Percentiles rank a stretch among this genome's conserved stretches.
phyloP scores from a whole-genome alignment of 1,284 basidiomycete species.

The Mycocalia duriaeana region DNA sequence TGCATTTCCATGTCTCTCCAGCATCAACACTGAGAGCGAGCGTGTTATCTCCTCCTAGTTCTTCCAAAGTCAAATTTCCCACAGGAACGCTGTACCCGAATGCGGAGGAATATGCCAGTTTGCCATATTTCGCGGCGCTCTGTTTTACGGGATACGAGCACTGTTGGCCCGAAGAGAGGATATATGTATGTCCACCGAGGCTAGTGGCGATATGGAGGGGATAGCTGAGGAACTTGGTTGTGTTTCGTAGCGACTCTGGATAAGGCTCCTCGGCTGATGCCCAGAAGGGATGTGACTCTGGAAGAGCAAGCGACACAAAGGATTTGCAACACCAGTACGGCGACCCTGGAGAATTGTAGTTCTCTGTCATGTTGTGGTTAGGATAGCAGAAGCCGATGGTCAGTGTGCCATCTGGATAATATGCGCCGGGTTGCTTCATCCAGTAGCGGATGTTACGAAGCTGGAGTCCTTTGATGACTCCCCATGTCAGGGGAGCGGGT shows the following conservation, averaged over 20 bases:
- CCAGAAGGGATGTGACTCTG: conserved; percentile 71
- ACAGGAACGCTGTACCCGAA: conserved; percentile 76
- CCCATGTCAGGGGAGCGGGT: conserved; percentile 69
- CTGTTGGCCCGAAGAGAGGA: conserved; percentile 74
- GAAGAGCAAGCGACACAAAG: conserved; percentile 64
- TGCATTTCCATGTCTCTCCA: conserved; percentile 68
- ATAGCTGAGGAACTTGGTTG: conserved; percentile 47
- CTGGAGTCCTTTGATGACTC: conserved; percentile 68
- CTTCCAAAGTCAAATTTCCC: conserved; percentile 64
- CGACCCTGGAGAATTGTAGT: conserved; percentile 79
- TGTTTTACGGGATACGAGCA: conserved; percentile 78
- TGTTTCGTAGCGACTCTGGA: conserved; percentile 41
- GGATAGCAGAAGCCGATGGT: conserved; percentile 74
- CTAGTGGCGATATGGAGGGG: conserved; percentile 68
- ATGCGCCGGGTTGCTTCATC: conserved; percentile 57
- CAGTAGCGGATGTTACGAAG: conserved; percentile 72
- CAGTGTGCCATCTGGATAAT: conserved; percentile 60
- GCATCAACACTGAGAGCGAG: conserved; percentile 64
- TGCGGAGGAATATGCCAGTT: conserved; percentile 68
- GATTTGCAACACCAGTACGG: conserved; percentile 83
- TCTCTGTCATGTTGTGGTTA: conserved; percentile 73
- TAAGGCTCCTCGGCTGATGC: conserved; percentile 56
- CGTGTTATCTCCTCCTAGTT: conserved; percentile 65
- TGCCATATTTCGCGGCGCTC: conserved; percentile 74
- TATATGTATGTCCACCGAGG: conserved; percentile 60